phyloP scores from a whole-genome alignment of 2,329 filamentous ascomycete species.

The Simplicillium sp. region DNA sequence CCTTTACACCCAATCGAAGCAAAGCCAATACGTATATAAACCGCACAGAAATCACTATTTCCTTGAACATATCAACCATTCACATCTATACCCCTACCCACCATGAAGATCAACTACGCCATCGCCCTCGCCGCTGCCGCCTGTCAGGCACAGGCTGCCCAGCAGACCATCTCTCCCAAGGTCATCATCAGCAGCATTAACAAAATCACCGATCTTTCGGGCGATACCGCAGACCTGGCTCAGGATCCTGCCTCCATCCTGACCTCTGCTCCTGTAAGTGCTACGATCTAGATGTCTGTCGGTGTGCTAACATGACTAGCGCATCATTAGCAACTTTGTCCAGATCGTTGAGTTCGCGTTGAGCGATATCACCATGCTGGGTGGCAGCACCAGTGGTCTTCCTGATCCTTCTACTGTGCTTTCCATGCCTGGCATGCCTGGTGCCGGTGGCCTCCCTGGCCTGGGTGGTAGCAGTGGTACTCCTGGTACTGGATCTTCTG shows the following conservation, averaged over 20 bases:
- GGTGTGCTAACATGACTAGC: constrained; percentile 1
- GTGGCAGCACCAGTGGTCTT: no score
- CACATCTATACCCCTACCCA: not conserved
- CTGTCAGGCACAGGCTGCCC: constrained; percentile 8
- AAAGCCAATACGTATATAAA: no score
- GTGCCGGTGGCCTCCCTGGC: no score
- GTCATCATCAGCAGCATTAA: constrained; percentile 6
- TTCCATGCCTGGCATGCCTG: no score
- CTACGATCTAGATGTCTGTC: not conserved
- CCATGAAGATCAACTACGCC: constrained; percentile 1
- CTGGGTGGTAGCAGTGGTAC: no score
- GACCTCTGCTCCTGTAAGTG: constrained; percentile 4
- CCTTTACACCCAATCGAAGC: no score
- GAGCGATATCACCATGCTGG: not conserved
- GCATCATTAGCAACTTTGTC: constrained; percentile 3
- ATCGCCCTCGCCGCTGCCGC: constrained; percentile 9
- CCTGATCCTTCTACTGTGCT: no score
- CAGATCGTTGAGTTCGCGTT: not conserved
- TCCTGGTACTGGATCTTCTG: no score
- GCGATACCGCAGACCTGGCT: constrained; percentile 5
- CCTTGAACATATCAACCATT: no score
- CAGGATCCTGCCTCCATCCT: constrained; percentile 3
- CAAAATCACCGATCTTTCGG: constrained; percentile 7
- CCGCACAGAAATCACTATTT: no score
- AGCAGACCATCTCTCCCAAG: constrained; percentile 5